Evolutionary conservation across 495 filamentous ascomycete genomes (phyloP).

Genomic region (Pyrenula aspistea): DNA sequence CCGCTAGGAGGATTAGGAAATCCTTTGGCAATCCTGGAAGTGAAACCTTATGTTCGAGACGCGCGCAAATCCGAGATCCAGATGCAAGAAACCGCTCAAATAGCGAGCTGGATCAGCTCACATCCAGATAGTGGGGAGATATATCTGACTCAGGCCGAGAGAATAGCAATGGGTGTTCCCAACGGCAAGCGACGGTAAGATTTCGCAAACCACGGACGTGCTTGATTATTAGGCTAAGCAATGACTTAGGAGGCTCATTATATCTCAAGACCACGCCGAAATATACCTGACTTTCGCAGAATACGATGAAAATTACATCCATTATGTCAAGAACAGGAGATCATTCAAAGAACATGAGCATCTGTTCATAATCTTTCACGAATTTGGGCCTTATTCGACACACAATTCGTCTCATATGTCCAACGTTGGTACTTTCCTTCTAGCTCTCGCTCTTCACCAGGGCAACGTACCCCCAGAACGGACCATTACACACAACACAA

Average conservation of each 20-base stretch:
- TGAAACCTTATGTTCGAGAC: not conserved
- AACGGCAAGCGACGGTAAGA: not conserved
- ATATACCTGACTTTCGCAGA: slow-evolving; percentile 8
- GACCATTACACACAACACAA: too few relatives aligned
- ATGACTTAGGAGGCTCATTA: slow-evolving; percentile 3
- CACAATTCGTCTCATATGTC: not conserved
- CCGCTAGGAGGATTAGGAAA: too few relatives aligned
- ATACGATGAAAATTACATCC: slow-evolving; percentile 3
- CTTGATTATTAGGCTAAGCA: not conserved
- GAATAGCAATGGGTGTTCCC: not conserved
- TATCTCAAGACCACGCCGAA: slow-evolving; percentile 7
- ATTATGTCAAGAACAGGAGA: not conserved
- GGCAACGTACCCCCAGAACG: too few relatives aligned
- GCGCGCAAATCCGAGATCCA: not conserved
- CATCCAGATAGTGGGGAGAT: not conserved
- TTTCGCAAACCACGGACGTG: not conserved
- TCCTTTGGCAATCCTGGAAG: not conserved
- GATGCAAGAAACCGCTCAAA: not conserved
- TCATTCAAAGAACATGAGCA: not conserved
- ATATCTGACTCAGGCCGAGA: not conserved
- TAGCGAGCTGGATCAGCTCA: not conserved
- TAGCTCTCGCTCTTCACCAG: not conserved
- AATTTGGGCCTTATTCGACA: not conserved
- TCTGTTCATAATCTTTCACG: not conserved
- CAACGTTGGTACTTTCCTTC: not conserved